A percentile compares a stretch with the other conserved stretches of the same genome.
Conservation (phyloP, 2,329 filamentous ascomycete genomes). For the Coniochaeta prunicola region DNA sequence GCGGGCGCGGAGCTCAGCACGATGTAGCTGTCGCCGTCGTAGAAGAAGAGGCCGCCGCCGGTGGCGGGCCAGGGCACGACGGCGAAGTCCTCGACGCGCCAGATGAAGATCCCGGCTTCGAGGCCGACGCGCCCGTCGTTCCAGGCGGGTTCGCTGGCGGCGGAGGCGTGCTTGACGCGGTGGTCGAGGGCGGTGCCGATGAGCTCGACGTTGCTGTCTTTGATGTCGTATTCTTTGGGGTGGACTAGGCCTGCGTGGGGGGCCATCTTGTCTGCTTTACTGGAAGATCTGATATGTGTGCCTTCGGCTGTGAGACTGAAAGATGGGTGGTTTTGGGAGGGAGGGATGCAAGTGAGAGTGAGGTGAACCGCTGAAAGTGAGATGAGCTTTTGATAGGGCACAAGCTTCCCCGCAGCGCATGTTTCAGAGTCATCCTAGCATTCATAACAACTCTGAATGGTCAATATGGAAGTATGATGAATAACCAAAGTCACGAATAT, state of each 20-base stretch:
- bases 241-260: constrained; percentile 57
- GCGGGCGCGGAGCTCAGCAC: constrained; percentile 50
- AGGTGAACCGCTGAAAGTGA: too few species aligned
- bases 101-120: constrained; percentile 48
- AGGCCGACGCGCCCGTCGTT: constrained; percentile 48
- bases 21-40: constrained; percentile 63
- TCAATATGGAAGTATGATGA: neutral
- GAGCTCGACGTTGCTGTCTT: constrained; percentile 61
- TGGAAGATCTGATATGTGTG: too few species aligned
- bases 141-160: constrained; percentile 60
- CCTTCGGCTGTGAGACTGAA: too few species aligned
- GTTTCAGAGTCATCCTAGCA: too few species aligned
- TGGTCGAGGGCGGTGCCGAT: constrained; percentile 59
- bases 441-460: too few species aligned
- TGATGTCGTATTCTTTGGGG: constrained; percentile 57
- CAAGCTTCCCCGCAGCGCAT: too few species aligned
- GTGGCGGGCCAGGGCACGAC: constrained; percentile 47
- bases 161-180: constrained; percentile 60
- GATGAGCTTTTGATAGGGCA: too few species aligned
- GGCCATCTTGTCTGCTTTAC: too few species aligned
- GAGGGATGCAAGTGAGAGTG: too few species aligned
- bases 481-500: neutral
- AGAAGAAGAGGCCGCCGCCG: constrained; percentile 36
- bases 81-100: constrained; percentile 62
- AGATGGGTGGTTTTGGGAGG: too few species aligned